A percentile compares a stretch with the other conserved stretches of the same genome.
phyloP scores from a whole-genome alignment of 495 filamentous ascomycete species.

The Penicillium longicatenatum region DNA sequence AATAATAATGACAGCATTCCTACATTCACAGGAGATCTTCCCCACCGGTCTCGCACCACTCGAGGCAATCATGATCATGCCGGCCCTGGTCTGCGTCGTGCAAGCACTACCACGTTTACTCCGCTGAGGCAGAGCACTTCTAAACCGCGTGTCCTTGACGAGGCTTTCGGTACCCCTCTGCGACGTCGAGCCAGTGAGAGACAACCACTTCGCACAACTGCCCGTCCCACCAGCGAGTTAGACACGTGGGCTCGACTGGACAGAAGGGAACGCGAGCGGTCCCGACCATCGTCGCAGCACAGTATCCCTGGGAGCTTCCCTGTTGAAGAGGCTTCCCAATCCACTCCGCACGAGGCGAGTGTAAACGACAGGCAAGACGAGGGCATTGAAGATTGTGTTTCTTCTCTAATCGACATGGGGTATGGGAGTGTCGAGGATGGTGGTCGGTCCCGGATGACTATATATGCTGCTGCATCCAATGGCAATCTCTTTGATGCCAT shows the following conservation, averaged over 20 bases:
- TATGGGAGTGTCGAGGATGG: constrained; percentile 49
- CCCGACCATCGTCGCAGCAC: constrained; percentile 14
- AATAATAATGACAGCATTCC: background rate
- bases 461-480: constrained; percentile 55
- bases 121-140: constrained; percentile 1
- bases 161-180: background rate
- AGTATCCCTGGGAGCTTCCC: constrained; percentile 34
- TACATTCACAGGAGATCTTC: constrained; percentile 1
- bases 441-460: constrained; percentile 45
- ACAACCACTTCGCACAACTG: constrained; percentile 13
- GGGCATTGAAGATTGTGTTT: constrained; percentile 49
- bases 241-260: constrained; percentile 26
- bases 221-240: background rate
- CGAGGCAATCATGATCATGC: background rate
- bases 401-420: constrained; percentile 48
- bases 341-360: background rate
- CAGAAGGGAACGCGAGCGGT: constrained; percentile 22
- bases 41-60: constrained; percentile 8
- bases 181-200: constrained; percentile 32
- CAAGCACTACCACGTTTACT: constrained; percentile 26
- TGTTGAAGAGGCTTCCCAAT: constrained; percentile 23
- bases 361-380: constrained; percentile 11
- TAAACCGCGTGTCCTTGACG: background rate
- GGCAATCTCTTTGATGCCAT: constrained; percentile 51
- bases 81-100: constrained; percentile 22